Evolutionary conservation across 257 asterid genomes (phyloP).

Genomic region (Solanum etuberosum): DNA sequence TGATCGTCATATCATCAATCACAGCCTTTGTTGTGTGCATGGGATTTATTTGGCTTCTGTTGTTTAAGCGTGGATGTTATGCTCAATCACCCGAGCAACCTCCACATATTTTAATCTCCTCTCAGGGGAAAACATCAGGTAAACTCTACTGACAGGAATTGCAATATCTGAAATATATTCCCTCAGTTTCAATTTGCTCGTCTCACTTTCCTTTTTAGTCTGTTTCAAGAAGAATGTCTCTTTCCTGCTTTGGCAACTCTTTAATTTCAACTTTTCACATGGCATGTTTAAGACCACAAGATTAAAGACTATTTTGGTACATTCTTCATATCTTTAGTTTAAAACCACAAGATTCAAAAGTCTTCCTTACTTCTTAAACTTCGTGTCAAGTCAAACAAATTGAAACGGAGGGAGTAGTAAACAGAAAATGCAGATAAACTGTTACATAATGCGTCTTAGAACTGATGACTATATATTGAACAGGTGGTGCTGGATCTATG

Average conservation of each 20-base stretch:
- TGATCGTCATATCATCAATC: constrained; percentile 52
- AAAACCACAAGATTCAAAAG: not conserved
- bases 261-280: not conserved
- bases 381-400: not conserved
- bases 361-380: not conserved
- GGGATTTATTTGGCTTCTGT: constrained; percentile 52
- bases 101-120: constrained; percentile 15
- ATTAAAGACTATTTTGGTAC: not conserved
- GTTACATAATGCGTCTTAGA: not conserved
- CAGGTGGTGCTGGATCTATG: constrained; percentile 42
- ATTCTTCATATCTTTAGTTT: not conserved
- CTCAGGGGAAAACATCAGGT: constrained; percentile 53
- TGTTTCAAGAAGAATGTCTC: not conserved
- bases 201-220: not conserved
- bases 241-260: not conserved
- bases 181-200: not conserved
- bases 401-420: not conserved
- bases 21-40: constrained; percentile 51
- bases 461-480: constrained; percentile 2
- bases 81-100: constrained; percentile 7
- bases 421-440: not conserved
- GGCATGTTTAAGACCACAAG: not conserved
- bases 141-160: not conserved
- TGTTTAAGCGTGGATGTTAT: constrained; percentile 27
- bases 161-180: not conserved